phyloP scores from a whole-genome alignment of 768 basidiomycete species.

The Boletus insuetus region DNA sequence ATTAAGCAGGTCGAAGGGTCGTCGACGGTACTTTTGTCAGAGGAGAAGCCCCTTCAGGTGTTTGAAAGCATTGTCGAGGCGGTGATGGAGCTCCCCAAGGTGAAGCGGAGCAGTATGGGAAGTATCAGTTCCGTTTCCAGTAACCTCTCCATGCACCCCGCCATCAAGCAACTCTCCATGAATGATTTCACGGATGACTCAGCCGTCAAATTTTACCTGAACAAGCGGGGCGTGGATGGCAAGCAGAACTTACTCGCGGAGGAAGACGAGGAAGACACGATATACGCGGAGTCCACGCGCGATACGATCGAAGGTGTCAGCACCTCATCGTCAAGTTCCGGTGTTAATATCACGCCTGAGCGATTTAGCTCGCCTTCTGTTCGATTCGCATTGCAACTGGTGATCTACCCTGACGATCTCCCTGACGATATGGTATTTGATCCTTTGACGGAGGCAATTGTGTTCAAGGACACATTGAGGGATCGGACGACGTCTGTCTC shows the following conservation, averaged over 20 bases:
- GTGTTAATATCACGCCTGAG: constrained; percentile 56
- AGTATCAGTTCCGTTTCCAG: constrained; percentile 93
- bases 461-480: constrained; percentile 75
- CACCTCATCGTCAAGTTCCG: constrained; percentile 20
- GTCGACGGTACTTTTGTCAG: constrained; percentile 64
- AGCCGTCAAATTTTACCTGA: constrained; percentile 93
- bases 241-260: constrained; percentile 47
- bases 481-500: constrained; percentile 46
- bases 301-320: constrained; percentile 29
- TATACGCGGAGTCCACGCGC: constrained; percentile 36
- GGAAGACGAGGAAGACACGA: constrained; percentile 41
- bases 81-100: constrained; percentile 77
- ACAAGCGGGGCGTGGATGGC: constrained; percentile 50
- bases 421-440: constrained; percentile 97
- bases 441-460: constrained; percentile 86
- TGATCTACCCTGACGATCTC: constrained; percentile 86
- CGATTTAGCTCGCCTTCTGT: constrained; percentile 81
- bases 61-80: constrained; percentile 85
- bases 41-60: constrained; percentile 82
- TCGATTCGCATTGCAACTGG: constrained; percentile 81
- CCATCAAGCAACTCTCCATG: constrained; percentile 92
- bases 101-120: constrained; percentile 90
- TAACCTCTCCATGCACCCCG: constrained; percentile 91
- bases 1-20: constrained; percentile 92
- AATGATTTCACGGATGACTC: constrained; percentile 98